A percentile compares a stretch with the other conserved stretches of the same genome.
Evolutionary conservation across 306 rosid species (phyloP).

Genomic region (Quercus aquifolioides): DNA sequence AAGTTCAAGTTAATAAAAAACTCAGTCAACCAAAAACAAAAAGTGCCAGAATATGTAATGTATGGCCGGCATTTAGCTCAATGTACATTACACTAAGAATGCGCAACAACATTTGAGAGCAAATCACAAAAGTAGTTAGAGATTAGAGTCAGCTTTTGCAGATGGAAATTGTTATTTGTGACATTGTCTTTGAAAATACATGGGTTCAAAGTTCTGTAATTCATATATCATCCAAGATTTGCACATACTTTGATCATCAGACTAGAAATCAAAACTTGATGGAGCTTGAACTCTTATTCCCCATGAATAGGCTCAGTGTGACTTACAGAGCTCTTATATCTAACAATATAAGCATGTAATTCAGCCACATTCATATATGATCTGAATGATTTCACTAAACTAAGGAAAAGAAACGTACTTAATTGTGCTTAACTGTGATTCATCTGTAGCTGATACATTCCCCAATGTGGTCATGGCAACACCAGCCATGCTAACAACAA

Average conservation of each 20-base stretch:
- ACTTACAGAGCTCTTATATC: neutral
- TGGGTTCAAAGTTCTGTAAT: no score
- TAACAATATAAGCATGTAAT: neutral
- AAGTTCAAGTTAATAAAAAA: constrained; percentile 27
- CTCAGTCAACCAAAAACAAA: neutral
- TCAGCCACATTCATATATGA: neutral
- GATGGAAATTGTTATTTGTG: neutral
- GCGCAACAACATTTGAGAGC: neutral
- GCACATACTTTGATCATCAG: neutral
- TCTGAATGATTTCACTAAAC: neutral
- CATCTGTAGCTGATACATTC: constrained; percentile 22
- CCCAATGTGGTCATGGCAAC: constrained; percentile 33
- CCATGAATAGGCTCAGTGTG: neutral
- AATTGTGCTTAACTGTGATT: neutral
- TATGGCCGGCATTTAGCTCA: neutral
- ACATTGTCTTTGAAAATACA: neutral
- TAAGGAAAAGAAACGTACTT: neutral
- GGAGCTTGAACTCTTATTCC: neutral
- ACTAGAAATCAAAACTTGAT: neutral
- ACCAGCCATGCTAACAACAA: constrained; percentile 33
- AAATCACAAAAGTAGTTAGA: neutral
- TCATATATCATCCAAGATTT: neutral
- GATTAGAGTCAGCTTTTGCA: neutral
- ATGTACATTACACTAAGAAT: no score
- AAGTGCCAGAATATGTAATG: constrained; percentile 6